Base-by-base conservation (phyloP, 1,139 yeast species). In the Zygosaccharomyces pseudobailii region DNA sequence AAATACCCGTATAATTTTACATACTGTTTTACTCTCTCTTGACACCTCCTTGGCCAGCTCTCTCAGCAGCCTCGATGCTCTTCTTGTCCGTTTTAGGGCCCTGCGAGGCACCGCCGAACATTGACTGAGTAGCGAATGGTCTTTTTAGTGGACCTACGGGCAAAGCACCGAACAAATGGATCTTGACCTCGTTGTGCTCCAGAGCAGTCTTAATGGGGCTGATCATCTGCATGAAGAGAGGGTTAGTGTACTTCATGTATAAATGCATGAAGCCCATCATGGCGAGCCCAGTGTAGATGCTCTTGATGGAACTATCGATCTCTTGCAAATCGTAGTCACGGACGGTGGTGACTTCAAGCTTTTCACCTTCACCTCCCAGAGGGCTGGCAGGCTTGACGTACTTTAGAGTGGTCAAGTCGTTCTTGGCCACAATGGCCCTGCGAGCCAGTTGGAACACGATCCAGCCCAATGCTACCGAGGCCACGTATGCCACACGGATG, bases 261-360 rank as follows among this genome's bases (percentile, higher is more conserved):
- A 92, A 63, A 72, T 92, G 98, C 97, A 92, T 90, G 82, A 92
- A 87, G 30, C 85, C 96, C 94, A 94, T 90, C 97, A 94, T 90
- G 63, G 96, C 97, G 62, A 89, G 70, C 54, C 95, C 87, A 57
- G 94, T 86, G 76, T 85, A 83, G 57, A 89, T 79, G 55, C 95
- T 77, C 72, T 86, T 87, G 70, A 90, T 79, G 54, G 88, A 84
- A 44, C 79, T 52, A 67, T 86, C 83, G 55, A 90, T 78, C 73
- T 92, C 97, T 68, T 82, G 78, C 67, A 88, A 78, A 70, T 92
- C 99, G 74, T 92, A 94, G 62, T 92, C 97, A 75, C 82, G 88
- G 56, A 89, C 89, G 47, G 97, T 89, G 61, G 97, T 89, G 55
- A 90, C 87, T 52, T 80, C 77, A 51, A 87, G 79, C 62, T 86